Base-by-base conservation (phyloP, 306 rosid genomes). In the Trifolium subterraneum region DNA sequence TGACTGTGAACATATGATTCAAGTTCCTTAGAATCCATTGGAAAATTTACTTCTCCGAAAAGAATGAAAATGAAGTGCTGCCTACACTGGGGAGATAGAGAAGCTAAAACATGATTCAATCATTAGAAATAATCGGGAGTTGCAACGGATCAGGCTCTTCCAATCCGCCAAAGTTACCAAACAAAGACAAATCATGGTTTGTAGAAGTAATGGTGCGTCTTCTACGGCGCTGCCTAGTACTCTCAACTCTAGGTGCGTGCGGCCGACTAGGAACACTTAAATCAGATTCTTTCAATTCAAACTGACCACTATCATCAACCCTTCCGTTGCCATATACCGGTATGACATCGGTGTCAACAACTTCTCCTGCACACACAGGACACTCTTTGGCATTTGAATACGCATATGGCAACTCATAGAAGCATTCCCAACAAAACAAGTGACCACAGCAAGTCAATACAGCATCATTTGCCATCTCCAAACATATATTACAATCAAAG, bases 371-470 rank as follows among this genome's bases (percentile, higher is more conserved):
- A 71, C 98, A 92, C 29, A 51, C 89, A 5, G 92, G 92, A 77
- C 98, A 92, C 64, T 93, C 93, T 84, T 78, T 93, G 11, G 80
- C 84, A 74, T 78, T 51, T 31, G 80, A 72, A 77, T 87, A 73
- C 13, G 72, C 84, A 83, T 68, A 84, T 1, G 93, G 63, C 80
- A 87, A 81, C 31, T 79, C 84, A 70, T 63, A 85, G 83, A 86
- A 87, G 83, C 96, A 93, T 41, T 92, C 81, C 98, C 98, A 93
- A 55, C 98, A 93, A 75, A 90, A 93, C 86, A 93, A 74, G 79
- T 93, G 96, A 74, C 98, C 98, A 75, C 96, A 93, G 54, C 89
- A 88, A 5, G 98, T 93, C 78, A 93, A 82, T 52, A 93, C 74
- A 38, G 93, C 96, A 76, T 93, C 90, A 60, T 55, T 86, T 10